Conservation (phyloP, 306 rosid species). For the Rosa rugosa region DNA sequence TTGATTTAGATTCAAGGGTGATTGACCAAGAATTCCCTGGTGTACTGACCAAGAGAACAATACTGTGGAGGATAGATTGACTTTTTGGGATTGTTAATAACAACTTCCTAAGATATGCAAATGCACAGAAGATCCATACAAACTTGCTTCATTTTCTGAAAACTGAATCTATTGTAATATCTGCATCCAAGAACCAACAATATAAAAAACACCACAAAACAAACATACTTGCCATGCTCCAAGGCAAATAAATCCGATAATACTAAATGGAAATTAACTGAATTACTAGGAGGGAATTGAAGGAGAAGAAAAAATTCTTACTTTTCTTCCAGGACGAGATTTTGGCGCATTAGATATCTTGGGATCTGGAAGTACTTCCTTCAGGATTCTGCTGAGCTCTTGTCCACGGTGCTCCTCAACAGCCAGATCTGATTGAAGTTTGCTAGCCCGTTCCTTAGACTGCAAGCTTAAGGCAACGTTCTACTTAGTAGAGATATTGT, state of each 20-base stretch:
- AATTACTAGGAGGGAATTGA: neutral
- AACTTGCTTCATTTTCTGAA: neutral
- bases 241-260: conserved; percentile 16
- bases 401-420: conserved; percentile 81
- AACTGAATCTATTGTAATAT: neutral
- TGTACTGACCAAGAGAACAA: neutral
- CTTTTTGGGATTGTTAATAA: neutral
- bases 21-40: neutral
- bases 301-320: conserved; percentile 26
- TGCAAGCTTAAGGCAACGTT: conserved; percentile 39
- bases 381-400: conserved; percentile 84
- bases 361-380: conserved; percentile 86
- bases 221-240: neutral
- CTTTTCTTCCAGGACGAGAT: conserved; percentile 71
- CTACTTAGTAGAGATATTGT: conserved; percentile 21
- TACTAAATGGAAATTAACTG: neutral
- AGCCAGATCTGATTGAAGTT: conserved; percentile 79
- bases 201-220: neutral
- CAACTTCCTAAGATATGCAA: neutral
- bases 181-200: neutral
- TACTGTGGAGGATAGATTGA: neutral
- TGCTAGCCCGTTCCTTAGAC: conserved; percentile 82
- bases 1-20: neutral
- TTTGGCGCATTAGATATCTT: conserved; percentile 58
- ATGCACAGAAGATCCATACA: neutral